Conservation (phyloP, 805 yeast genomes). For the Cyberlindnera samutprakarnensis region DNA sequence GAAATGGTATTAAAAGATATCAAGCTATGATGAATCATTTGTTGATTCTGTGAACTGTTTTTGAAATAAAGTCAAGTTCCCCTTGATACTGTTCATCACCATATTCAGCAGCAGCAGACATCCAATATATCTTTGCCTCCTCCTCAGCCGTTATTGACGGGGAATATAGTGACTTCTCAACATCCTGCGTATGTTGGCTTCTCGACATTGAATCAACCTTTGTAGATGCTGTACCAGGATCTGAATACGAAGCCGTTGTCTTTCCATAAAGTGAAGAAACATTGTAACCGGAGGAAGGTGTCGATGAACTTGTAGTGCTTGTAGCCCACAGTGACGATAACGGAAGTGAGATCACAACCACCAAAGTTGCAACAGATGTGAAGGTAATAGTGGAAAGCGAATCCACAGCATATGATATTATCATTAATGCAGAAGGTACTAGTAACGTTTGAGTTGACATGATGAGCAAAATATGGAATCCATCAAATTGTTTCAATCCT, state of each 20-base stretch:
- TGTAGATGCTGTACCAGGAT: constrained; percentile 9
- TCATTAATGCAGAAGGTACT: constrained; percentile 63
- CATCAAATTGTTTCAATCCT: constrained; percentile 78
- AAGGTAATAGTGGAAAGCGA: constrained; percentile 30
- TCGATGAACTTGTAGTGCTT: constrained; percentile 44
- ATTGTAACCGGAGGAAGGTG: constrained; percentile 28
- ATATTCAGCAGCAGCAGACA: constrained; percentile 13
- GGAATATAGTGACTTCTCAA: constrained; percentile 20
- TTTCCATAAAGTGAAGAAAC: constrained; percentile 9
- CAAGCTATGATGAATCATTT: background rate
- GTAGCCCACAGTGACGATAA: constrained; percentile 87
- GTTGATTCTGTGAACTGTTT: constrained; percentile 17
- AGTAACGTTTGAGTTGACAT: constrained; percentile 80
- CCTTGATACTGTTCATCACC: constrained; percentile 5
- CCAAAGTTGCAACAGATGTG: constrained; percentile 46
- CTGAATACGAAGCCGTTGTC: constrained; percentile 14
- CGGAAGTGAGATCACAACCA: constrained; percentile 71
- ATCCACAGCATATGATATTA: constrained; percentile 41
- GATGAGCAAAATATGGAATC: constrained; percentile 71
- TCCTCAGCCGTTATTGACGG: constrained; percentile 29
- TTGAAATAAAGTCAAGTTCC: constrained; percentile 12
- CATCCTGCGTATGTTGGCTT: constrained; percentile 3
- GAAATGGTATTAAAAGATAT: background rate
- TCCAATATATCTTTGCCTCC: constrained; percentile 29
- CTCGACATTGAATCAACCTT: constrained; percentile 4